Evolutionary conservation across 108 stramenopile genomes (phyloP), one percentile per base, ranked within the genome.

Genomic region (Chaetoceros muelleri): DNA sequence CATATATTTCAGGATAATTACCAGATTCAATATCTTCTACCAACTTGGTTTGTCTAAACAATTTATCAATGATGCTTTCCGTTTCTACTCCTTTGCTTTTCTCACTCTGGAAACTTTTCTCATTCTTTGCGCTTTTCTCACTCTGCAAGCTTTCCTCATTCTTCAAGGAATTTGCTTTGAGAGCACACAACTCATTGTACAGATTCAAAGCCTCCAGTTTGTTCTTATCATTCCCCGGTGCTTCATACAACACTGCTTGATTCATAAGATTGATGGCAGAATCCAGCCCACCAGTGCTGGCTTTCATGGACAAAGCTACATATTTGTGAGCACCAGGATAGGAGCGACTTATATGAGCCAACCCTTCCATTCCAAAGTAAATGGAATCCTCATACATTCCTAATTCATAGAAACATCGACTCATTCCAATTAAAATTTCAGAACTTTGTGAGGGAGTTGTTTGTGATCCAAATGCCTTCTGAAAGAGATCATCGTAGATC

Each of bases 271-370:
- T 40, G 5, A 40, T 13, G 5, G 34, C 34, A 40, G n/a, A n/a
- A n/a, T n/a, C n/a, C n/a, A n/a, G n/a, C n/a, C n/a, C n/a, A n/a
- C n/a, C n/a, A n/a, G n/a, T n/a, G n/a, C n/a, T n/a, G 7, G 65
- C 72, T 48, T 53, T 61, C 16, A 70, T 60, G 17, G 70, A 48
- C 23, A 79, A 50, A 21, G 78, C 78, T 1, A 73, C 18, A 57
- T 72, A 75, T 28, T 75, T 79, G 59, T 79, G 71, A 1, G 72
- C 64, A 47, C 61, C 62, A 2, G 78, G 78, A 45, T 66, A 75
- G 34, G 5, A 10, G 2, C 74, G 71, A 69, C 75, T 72, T 71
- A 69, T 73, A 5, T 5, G 8, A 46, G 64, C 62, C 8, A 79
- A 27, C 1, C 67, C 71, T 2, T 49, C 67, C 27, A 53, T 28